phyloP scores from a whole-genome alignment of 1,139 yeast species.

The Saccharomycopsis hybrid region DNA sequence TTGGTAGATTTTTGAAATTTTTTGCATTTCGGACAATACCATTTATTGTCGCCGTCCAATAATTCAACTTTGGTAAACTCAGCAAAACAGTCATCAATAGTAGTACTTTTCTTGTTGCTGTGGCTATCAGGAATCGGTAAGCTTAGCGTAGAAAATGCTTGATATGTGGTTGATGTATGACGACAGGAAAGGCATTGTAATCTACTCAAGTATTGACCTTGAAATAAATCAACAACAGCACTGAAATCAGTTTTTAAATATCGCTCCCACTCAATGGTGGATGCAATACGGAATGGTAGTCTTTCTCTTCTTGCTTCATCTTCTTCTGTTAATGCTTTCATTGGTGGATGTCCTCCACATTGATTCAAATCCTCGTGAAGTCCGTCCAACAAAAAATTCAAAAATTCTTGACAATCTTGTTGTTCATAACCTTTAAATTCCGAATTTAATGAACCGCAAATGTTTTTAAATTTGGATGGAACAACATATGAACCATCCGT shows the following conservation, averaged over 20 bases:
- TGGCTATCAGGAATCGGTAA: conserved; percentile 60
- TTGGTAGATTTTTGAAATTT: conserved; percentile 61
- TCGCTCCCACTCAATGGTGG: conserved; percentile 93
- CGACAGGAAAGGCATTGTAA: conserved; percentile 71
- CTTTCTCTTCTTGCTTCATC: conserved; percentile 73
- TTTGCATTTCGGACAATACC: conserved; percentile 86
- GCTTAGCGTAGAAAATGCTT: conserved; percentile 69
- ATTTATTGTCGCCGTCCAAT: conserved; percentile 75
- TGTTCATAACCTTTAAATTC: conserved; percentile 73
- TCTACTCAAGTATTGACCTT: conserved; percentile 84
- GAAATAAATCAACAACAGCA: conserved; percentile 76
- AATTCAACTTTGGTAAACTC: conserved; percentile 63
- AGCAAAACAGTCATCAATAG: conserved; percentile 59
- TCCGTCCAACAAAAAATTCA: conserved; percentile 77
- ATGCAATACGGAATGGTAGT: conserved; percentile 75
- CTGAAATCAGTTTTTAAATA: conserved; percentile 82
- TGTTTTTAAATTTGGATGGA: conserved; percentile 54
- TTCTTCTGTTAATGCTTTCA: conserved; percentile 57
- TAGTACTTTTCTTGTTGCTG: conserved; percentile 27
- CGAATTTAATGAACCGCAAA: conserved; percentile 64
- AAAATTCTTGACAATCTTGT: conserved; percentile 90
- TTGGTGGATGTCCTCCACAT: conserved; percentile 47
- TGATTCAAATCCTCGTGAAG: conserved; percentile 85
- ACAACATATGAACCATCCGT: conserved; percentile 44
- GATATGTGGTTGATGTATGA: conserved; percentile 80